phyloP scores from a whole-genome alignment of 805 yeast species.

The Sugiyamaella boreocaroliniensis region DNA sequence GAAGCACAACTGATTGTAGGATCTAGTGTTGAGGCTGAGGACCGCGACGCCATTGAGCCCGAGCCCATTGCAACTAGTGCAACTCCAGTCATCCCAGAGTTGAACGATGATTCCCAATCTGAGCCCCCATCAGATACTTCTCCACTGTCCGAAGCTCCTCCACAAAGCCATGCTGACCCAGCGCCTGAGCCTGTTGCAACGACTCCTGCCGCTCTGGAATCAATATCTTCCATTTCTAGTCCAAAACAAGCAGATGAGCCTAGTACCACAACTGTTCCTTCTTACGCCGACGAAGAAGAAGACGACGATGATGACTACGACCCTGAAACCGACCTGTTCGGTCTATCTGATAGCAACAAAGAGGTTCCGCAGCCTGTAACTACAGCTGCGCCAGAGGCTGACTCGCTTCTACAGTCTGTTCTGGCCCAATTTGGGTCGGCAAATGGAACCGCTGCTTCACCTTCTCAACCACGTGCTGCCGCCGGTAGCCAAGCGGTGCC shows the following conservation, averaged over 20 bases:
- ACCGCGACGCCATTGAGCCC: no score
- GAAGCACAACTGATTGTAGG: no score
- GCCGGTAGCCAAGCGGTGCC: no score
- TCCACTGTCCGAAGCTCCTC: not conserved
- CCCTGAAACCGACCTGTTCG: conserved; percentile 15
- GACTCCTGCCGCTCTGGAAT: no score
- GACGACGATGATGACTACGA: conserved; percentile 20
- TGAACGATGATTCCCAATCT: no score
- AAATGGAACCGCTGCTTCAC: not conserved
- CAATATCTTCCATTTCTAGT: no score
- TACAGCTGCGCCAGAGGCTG: conserved; percentile 1
- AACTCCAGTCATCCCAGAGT: no score
- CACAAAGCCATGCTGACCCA: not conserved
- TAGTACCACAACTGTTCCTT: no score
- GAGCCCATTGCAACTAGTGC: no score
- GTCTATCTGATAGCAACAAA: not conserved
- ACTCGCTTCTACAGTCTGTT: conserved; percentile 13
- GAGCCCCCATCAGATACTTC: not conserved
- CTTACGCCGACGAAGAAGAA: not conserved
- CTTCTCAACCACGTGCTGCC: no score
- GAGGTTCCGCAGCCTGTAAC: not conserved
- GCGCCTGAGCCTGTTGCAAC: not conserved
- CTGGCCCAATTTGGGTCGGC: conserved; percentile 9
- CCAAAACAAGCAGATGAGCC: no score
- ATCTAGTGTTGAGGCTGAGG: no score